Percentiles rank a stretch among this genome's conserved stretches.
These are phyloP conservation scores for Geotrichum reessii DNA, from an alignment of 1,139 yeast species.

Conservation along the genomic window DNA sequence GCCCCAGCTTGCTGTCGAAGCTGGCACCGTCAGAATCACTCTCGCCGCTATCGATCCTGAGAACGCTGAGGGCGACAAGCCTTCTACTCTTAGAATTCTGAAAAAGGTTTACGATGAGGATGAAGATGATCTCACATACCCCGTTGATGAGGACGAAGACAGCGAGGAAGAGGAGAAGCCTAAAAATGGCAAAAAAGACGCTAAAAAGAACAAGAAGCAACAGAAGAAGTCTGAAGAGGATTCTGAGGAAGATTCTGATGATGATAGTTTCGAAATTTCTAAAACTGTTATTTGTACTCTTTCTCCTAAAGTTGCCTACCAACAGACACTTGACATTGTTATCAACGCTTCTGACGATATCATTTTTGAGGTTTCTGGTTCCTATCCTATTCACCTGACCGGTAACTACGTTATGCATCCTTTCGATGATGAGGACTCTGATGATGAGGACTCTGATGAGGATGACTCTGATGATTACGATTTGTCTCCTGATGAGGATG, in stretches of 20 bases:
- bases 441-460: constrained; percentile 42
- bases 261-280: constrained; percentile 60
- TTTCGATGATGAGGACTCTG: constrained; percentile 61
- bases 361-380: constrained; percentile 89
- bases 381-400: constrained; percentile 83
- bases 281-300: constrained; percentile 85
- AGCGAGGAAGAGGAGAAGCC: constrained; percentile 30
- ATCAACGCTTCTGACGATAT: constrained; percentile 93
- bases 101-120: constrained; percentile 25
- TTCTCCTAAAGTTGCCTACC: constrained; percentile 71
- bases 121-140: constrained; percentile 27
- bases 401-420: constrained; percentile 98
- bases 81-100: constrained; percentile 22
- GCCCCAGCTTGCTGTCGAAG: constrained; percentile 83
- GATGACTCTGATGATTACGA: constrained; percentile 65
- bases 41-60: constrained; percentile 90
- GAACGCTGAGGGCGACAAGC: constrained; percentile 47
- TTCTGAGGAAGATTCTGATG: constrained; percentile 48
- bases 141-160: constrained; percentile 23
- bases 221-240: constrained; percentile 35
- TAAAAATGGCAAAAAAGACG: constrained; percentile 25
- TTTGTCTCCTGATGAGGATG: constrained; percentile 90
- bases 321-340: constrained; percentile 85
- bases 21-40: constrained; percentile 83
- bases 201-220: constrained; percentile 28